phyloP scores from a whole-genome alignment of 148 eudicot genomes.

The Rhododendron kiyosumense region DNA sequence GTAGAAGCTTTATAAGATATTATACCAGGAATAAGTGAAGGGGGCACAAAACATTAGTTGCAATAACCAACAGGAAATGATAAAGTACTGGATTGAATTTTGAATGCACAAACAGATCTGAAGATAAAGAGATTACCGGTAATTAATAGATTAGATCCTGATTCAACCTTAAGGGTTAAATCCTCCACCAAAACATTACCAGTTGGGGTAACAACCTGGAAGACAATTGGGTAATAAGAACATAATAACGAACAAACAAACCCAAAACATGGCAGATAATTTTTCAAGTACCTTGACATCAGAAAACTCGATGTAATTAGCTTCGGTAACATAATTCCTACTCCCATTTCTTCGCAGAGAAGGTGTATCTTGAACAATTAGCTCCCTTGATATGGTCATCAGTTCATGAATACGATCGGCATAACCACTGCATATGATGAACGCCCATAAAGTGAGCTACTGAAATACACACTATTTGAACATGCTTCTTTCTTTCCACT shows the following conservation, averaged over 20 bases:
- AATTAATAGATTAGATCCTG: conserved; percentile 94
- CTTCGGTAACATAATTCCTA: conserved; percentile 81
- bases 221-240: not conserved
- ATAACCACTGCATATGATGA: conserved; percentile 68
- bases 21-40: not conserved
- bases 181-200: conserved; percentile 91
- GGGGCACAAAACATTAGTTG: not conserved
- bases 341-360: conserved; percentile 61
- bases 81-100: not conserved
- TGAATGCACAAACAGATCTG: conserved; percentile 2
- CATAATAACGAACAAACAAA: not conserved
- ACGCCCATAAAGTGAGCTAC: not conserved
- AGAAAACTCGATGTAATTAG: conserved; percentile 85
- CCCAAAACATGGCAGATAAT: not conserved
- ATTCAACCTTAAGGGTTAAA: conserved; percentile 72
- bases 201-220: conserved; percentile 53
- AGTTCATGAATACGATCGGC: conserved; percentile 98
- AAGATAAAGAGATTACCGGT: conserved; percentile 50
- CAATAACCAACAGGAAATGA: not conserved
- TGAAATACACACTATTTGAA: not conserved
- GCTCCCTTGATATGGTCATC: conserved; percentile 73
- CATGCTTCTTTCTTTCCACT: not conserved
- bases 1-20: not conserved
- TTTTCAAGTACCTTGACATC: conserved; percentile 64
- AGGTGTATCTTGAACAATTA: conserved; percentile 54